phyloP scores from a whole-genome alignment of 1,139 yeast species.

The Lizanozyma gosingica region DNA sequence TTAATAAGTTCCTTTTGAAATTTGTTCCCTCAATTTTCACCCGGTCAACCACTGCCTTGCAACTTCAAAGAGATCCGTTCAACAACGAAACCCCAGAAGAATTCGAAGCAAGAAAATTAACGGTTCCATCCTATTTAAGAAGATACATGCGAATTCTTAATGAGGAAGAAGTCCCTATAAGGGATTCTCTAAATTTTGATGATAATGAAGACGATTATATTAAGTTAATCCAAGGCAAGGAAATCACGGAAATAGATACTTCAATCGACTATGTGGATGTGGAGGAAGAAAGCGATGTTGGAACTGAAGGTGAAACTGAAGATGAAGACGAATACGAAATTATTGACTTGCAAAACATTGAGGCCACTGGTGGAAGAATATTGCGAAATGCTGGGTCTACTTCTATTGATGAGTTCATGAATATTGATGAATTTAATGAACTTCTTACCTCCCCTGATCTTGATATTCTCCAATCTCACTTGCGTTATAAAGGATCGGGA shows the following conservation, averaged over 20 bases:
- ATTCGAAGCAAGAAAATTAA: conserved; percentile 13
- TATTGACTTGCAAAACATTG: conserved; percentile 12
- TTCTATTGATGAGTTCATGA: conserved; percentile 20
- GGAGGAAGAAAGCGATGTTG: conserved; percentile 12
- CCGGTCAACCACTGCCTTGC: neutral
- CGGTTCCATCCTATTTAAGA: conserved; percentile 20
- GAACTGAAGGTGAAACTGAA: conserved; percentile 11
- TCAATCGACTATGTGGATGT: conserved; percentile 30
- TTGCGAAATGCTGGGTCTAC: conserved; percentile 1
- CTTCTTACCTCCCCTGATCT: conserved; percentile 16
- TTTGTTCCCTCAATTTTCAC: conserved; percentile 4
- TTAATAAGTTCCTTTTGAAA: conserved; percentile 7
- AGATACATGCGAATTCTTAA: conserved; percentile 9
- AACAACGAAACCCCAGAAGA: conserved; percentile 14
- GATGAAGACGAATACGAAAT: conserved; percentile 6
- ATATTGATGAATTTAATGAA: conserved; percentile 22
- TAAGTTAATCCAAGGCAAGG: conserved; percentile 17
- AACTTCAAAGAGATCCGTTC: conserved; percentile 1
- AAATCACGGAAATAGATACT: conserved; percentile 37
- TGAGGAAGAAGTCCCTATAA: conserved; percentile 6
- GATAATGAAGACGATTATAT: conserved; percentile 16
- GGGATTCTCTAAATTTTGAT: conserved; percentile 12
- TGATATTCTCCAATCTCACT: conserved; percentile 28
- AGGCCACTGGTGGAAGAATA: neutral
- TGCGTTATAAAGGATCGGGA: conserved; percentile 15